These are phyloP conservation scores for Coemansia sp. DNA, from an alignment of 192 early-diverging fungal species.

Conservation along the genomic window DNA sequence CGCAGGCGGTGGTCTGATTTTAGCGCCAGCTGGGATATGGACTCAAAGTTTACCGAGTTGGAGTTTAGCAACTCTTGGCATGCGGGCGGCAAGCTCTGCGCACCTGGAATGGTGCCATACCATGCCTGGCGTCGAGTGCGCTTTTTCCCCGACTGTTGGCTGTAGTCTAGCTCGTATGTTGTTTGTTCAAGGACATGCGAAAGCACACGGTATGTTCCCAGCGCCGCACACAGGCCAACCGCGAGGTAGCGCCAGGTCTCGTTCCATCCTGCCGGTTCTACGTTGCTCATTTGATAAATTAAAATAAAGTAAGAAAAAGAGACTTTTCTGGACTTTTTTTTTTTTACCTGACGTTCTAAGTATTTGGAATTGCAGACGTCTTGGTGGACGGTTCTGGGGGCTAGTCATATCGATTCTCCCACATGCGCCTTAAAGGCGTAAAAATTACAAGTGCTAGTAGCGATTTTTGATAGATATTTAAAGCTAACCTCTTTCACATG, in stretches of 20 bases:
- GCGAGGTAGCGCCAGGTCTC: conserved; percentile 20
- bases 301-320: neutral
- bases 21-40: conserved; percentile 27
- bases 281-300: neutral
- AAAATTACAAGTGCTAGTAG: neutral
- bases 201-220: conserved; percentile 31
- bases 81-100: neutral
- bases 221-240: conserved; percentile 15
- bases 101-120: conserved; percentile 7
- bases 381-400: too few species aligned
- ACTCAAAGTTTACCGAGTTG: conserved; percentile 5
- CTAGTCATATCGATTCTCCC: neutral
- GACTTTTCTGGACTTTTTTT: too few species aligned
- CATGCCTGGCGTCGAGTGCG: conserved; percentile 24
- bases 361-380: too few species aligned
- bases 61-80: neutral
- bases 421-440: neutral
- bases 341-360: too few species aligned
- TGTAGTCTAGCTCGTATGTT: conserved; percentile 23
- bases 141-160: neutral
- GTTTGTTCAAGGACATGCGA: conserved; percentile 38
- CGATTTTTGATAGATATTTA: neutral
- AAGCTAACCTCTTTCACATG: neutral
- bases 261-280: neutral
- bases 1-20: conserved; percentile 21